Percentiles rank a stretch among this genome's conserved stretches.
Conservation (phyloP, 2,329 filamentous ascomycete genomes). For the Lasiodiplodia citricola region DNA sequence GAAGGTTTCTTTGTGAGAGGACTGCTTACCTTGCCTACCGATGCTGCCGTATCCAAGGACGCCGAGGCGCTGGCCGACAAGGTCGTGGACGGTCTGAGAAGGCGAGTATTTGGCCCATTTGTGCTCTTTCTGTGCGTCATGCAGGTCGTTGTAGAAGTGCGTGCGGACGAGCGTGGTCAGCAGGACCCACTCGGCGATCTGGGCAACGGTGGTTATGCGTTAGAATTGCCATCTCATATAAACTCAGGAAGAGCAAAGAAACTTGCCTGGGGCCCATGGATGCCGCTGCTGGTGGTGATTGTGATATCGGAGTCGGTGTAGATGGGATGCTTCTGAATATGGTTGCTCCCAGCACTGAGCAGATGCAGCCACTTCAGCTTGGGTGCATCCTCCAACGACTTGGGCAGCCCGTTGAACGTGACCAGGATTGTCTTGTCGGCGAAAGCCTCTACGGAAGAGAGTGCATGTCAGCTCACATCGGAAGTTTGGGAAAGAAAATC, state of each 20-base stretch:
- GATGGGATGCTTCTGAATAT: slow-evolving; percentile 58
- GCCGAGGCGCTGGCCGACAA: slow-evolving; percentile 63
- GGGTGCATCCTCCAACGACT: slow-evolving; percentile 41
- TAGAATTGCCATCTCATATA: neutral
- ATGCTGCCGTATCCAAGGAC: slow-evolving; percentile 68
- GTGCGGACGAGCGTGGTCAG: slow-evolving; percentile 65
- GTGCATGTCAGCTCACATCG: neutral
- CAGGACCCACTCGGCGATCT: slow-evolving; percentile 69
- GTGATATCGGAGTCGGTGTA: slow-evolving; percentile 58
- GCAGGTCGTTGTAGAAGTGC: slow-evolving; percentile 60
- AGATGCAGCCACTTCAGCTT: slow-evolving; percentile 60
- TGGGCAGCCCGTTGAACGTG: slow-evolving; percentile 55
- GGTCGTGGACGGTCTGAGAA: slow-evolving; percentile 54
- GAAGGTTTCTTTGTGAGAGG: neutral
- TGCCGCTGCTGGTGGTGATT: slow-evolving; percentile 60
- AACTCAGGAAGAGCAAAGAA: no score
- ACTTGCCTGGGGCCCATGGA: slow-evolving; percentile 62
- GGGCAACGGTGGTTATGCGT: neutral
- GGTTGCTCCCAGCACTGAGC: slow-evolving; percentile 63
- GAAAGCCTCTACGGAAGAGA: slow-evolving; percentile 41
- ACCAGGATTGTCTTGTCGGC: slow-evolving; percentile 53
- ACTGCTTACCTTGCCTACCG: slow-evolving; percentile 56
- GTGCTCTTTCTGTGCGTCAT: slow-evolving; percentile 63
- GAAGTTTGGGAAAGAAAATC: neutral
- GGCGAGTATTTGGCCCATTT: slow-evolving; percentile 52